Base-by-base conservation (phyloP, 306 rosid species). In the Quercus wislizeni region DNA sequence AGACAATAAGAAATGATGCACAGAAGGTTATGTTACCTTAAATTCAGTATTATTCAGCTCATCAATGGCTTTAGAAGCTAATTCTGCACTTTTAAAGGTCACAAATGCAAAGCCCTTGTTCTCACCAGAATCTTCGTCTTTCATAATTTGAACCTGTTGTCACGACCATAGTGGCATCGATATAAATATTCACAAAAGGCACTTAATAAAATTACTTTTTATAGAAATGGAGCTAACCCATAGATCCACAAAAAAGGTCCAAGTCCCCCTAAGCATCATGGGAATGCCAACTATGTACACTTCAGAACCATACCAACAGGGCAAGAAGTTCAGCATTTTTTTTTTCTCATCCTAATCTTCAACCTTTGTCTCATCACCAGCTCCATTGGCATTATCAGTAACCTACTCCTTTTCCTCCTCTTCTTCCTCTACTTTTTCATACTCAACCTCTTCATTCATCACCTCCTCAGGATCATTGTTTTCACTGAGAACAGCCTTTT, bases 291-390 rank as follows among this genome's bases (percentile, higher is more conserved):
- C 99, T 71, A 95, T 72, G 84, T 95, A 95, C 68, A 92, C 98
- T 91, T 95, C 99, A 74, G 98, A 95, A 62, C 95, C 95, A 79
- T 93, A 97, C 96, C 80, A 96, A 98, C 83, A 91, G 92, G 83
- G 98, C 78, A 76, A 93, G 99, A 86, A 95, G 97, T 79, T 89
- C 96, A 1, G 86, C 96, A 74, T 90, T 92, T 68, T 83, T 89
- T 84, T 90, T 85, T 88, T 90, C 74, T 91, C 93, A 52, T 86
- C 88, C 74, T 85, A 88, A 67, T 90, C 91, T 79, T 74, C 86
- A 72, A 41, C 79, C 83, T 80, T 76, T 12, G 71, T 71, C 31
- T 79, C 86, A 71, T 80, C 88, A 49, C 70, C 82, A 38, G 41
- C 77, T 49, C 74, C 85, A 79, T 57, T 65, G 5, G 71, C 76